These are phyloP conservation scores for Eremomyces bilateralis DNA, from an alignment of 495 filamentous ascomycete genomes.

Conservation along the genomic window DNA sequence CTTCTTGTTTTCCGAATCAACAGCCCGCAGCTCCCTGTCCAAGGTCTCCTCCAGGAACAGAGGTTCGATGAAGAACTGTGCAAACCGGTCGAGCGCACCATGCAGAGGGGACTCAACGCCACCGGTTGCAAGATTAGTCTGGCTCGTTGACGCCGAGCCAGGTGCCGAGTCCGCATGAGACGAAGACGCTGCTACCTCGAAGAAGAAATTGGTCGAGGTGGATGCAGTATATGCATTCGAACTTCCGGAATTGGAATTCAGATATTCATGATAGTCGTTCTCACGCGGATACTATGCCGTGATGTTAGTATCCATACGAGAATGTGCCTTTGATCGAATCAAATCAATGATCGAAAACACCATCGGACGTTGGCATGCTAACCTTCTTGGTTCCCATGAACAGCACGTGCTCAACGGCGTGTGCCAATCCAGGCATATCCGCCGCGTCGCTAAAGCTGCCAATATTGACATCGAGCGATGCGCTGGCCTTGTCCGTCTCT, in stretches of 20 bases:
- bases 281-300: conserved; percentile 53
- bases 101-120: conserved; percentile 43
- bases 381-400: conserved; percentile 99
- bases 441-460: conserved; percentile 83
- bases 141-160: conserved; percentile 7
- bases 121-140: conserved; percentile 1
- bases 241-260: conserved; percentile 67
- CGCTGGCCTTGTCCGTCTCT: conserved; percentile 90
- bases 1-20: conserved; percentile 99
- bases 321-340: neutral
- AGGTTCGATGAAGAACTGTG: conserved; percentile 89
- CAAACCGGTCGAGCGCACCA: conserved; percentile 84
- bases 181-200: conserved; percentile 64
- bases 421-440: conserved; percentile 83
- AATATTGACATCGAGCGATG: conserved; percentile 85
- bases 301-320: conserved; percentile 1
- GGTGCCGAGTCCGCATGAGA: conserved; percentile 9
- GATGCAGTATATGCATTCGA: conserved; percentile 90
- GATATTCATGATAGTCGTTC: conserved; percentile 88
- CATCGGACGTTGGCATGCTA: too few species aligned
- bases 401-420: conserved; percentile 77
- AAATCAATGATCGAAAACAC: neutral
- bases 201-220: conserved; percentile 95
- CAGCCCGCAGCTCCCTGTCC: conserved; percentile 76
- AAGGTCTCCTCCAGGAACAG: conserved; percentile 78